These are phyloP conservation scores for Candida saitoana DNA, from an alignment of 805 yeast genomes.

Conservation along the genomic window DNA sequence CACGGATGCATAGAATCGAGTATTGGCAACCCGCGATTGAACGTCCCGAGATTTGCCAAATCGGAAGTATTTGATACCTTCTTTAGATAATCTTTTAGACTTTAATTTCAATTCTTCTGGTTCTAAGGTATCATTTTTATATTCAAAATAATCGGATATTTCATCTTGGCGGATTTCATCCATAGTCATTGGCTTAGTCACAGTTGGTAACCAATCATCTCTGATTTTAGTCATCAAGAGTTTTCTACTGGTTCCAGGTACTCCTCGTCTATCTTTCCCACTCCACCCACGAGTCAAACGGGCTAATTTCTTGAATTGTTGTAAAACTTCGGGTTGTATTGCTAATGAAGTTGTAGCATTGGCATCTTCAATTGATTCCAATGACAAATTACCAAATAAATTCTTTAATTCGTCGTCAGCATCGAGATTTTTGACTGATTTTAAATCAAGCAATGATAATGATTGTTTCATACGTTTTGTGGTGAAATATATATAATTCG, in stretches of 20 bases:
- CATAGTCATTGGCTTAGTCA: constrained; percentile 58
- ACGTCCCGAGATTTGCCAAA: constrained; percentile 38
- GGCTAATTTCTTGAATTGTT: constrained; percentile 56
- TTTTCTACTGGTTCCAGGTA: constrained; percentile 73
- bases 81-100: constrained; percentile 25
- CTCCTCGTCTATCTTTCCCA: constrained; percentile 66
- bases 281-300: constrained; percentile 77
- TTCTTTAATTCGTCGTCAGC: constrained; percentile 71
- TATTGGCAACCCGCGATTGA: constrained; percentile 37
- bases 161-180: constrained; percentile 45
- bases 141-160: constrained; percentile 28
- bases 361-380: constrained; percentile 68
- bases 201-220: constrained; percentile 77
- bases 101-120: constrained; percentile 24
- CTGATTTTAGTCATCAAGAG: constrained; percentile 65
- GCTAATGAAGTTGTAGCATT: constrained; percentile 69
- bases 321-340: constrained; percentile 63
- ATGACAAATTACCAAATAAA: constrained; percentile 67
- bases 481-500: constrained; percentile 46
- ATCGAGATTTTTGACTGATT: constrained; percentile 52
- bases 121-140: constrained; percentile 32
- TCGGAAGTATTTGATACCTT: constrained; percentile 55
- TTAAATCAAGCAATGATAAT: constrained; percentile 40
- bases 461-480: constrained; percentile 38
- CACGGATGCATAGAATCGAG: constrained; percentile 59